phyloP scores from a whole-genome alignment of 208 protist genomes.

The Crithidia acanthocephali region DNA sequence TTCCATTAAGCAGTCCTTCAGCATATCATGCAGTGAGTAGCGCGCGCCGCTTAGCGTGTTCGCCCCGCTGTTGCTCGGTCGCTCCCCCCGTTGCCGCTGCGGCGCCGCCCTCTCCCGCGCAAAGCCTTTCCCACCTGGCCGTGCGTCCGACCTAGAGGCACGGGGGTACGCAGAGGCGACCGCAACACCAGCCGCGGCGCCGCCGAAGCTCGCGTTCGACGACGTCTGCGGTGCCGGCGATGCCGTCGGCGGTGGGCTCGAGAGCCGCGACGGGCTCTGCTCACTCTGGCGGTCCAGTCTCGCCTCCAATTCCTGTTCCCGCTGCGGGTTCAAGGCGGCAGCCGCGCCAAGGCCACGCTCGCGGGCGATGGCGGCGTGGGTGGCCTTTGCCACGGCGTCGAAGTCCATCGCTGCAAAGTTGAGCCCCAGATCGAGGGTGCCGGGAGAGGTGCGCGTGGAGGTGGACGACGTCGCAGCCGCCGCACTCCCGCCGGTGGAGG shows the following conservation, averaged over 20 bases:
- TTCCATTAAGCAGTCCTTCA: conserved; percentile 66
- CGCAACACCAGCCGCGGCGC: neutral
- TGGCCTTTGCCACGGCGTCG: conserved; percentile 40
- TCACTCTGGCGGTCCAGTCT: conserved; percentile 6
- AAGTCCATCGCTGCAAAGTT: conserved; percentile 75
- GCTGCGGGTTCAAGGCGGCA: neutral
- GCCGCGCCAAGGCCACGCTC: conserved; percentile 13
- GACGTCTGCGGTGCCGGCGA: neutral
- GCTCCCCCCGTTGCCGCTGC: neutral
- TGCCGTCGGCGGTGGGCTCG: neutral
- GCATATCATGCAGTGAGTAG: conserved; percentile 61
- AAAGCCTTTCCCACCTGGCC: neutral
- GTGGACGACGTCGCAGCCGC: neutral
- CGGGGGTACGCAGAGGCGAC: neutral
- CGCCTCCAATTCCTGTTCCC: conserved; percentile 9
- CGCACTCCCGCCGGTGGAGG: neutral
- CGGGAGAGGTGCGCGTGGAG: neutral
- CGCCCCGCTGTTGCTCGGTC: neutral
- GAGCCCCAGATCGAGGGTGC: conserved; percentile 43
- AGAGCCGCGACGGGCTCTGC: neutral
- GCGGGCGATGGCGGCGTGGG: conserved; percentile 38
- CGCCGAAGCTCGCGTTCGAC: neutral
- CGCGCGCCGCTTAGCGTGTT: neutral
- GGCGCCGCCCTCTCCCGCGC: neutral
- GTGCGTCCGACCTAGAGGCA: neutral